A percentile compares a stretch with the other conserved stretches of the same genome.
Evolutionary conservation across 768 basidiomycete species (phyloP).

Genomic region (Inosperma sp.): DNA sequence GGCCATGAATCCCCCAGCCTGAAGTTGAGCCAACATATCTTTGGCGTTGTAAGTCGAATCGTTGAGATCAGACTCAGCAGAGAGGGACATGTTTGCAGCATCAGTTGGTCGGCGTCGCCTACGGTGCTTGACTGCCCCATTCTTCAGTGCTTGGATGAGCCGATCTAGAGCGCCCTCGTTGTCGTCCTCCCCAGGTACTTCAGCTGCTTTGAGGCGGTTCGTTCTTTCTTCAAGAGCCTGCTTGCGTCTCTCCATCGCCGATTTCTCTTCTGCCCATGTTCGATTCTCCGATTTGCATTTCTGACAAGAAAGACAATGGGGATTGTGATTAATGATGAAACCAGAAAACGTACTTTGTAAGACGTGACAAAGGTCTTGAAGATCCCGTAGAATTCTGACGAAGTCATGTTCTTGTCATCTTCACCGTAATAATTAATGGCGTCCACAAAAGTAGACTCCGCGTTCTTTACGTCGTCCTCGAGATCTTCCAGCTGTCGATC

Average conservation of each 20-base stretch:
- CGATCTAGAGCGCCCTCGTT: conserved; percentile 64
- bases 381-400: conserved; percentile 91
- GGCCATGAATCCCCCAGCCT: conserved; percentile 62
- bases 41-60: conserved; percentile 60
- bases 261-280: conserved; percentile 64
- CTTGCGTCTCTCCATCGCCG: conserved; percentile 63
- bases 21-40: conserved; percentile 70
- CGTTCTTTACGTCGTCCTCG: conserved; percentile 80
- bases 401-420: conserved; percentile 80
- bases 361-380: conserved; percentile 97
- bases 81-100: conserved; percentile 27
- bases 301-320: conserved; percentile 33
- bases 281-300: conserved; percentile 87
- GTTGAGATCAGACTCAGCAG: conserved; percentile 33
- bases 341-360: conserved; percentile 57
- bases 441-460: conserved; percentile 78
- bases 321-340: no score
- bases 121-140: conserved; percentile 55
- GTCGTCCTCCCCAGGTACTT: conserved; percentile 39
- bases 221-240: conserved; percentile 59
- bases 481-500: conserved; percentile 74
- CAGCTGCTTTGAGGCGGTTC: conserved; percentile 46
- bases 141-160: conserved; percentile 65
- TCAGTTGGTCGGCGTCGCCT: conserved; percentile 43
- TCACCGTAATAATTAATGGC: conserved; percentile 92